Evolutionary conservation across 2,329 filamentous ascomycete genomes (phyloP).

Genomic region (Macrophomina phaseolina): DNA sequence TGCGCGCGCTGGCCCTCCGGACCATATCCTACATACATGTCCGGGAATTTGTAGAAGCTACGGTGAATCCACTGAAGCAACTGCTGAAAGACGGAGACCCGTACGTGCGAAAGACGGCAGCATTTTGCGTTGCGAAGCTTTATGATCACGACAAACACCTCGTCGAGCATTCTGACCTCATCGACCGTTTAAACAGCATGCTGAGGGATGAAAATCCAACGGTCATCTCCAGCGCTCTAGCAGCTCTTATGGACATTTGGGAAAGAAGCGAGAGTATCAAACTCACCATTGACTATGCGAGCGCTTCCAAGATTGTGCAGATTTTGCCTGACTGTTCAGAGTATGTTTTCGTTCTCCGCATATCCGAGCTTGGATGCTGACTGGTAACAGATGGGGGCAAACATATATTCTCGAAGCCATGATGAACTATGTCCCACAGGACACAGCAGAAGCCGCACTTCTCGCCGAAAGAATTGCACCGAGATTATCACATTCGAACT

Average conservation of each 20-base stretch:
- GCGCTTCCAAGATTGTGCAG: slow-evolving; percentile 96
- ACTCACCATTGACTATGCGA: slow-evolving; percentile 95
- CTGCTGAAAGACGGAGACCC: slow-evolving; percentile 87
- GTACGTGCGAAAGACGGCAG: slow-evolving; percentile 96
- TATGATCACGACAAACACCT: slow-evolving; percentile 94
- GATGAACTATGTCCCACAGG: slow-evolving; percentile 96
- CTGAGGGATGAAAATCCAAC: slow-evolving; percentile 96
- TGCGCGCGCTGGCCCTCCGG: slow-evolving; percentile 87
- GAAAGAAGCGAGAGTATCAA: slow-evolving; percentile 97
- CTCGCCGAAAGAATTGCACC: slow-evolving; percentile 93
- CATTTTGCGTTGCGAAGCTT: slow-evolving; percentile 94
- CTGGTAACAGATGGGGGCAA: slow-evolving; percentile 82
- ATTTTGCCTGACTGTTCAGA: slow-evolving; percentile 97
- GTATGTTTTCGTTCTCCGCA: slow-evolving; percentile 63
- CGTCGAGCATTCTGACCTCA: slow-evolving; percentile 89
- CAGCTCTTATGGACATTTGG: slow-evolving; percentile 96
- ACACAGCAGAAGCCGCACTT: slow-evolving; percentile 83
- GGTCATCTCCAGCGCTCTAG: slow-evolving; percentile 91
- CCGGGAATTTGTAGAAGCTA: slow-evolving; percentile 91
- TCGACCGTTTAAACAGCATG: slow-evolving; percentile 87
- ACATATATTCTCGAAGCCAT: slow-evolving; percentile 97
- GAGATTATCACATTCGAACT: slow-evolving; percentile 96
- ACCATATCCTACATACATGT: slow-evolving; percentile 99
- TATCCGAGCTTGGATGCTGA: slow-evolving; percentile 32
- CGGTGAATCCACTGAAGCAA: slow-evolving; percentile 80